phyloP scores from a whole-genome alignment of 2,329 filamentous ascomycete genomes.

The Pyrenophora seminiperda region DNA sequence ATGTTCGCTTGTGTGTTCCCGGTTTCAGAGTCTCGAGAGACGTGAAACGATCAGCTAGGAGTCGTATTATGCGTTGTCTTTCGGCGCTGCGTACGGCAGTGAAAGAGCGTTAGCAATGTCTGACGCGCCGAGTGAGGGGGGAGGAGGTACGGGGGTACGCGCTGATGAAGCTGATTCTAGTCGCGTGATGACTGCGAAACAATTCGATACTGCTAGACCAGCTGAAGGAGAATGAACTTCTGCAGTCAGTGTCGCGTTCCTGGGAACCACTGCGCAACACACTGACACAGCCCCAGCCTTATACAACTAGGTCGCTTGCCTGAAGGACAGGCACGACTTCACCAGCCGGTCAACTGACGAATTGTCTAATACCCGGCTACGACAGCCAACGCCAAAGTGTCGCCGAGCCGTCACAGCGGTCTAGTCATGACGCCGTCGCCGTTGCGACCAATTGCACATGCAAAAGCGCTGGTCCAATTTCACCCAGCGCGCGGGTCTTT shows the following conservation, averaged over 20 bases:
- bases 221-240: conserved; percentile 14
- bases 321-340: conserved; percentile 5
- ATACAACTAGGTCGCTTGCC: conserved; percentile 11
- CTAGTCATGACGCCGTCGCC: conserved; percentile 9
- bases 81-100: conserved; percentile 5
- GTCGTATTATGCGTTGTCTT: conserved; percentile 20
- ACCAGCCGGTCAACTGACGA: conserved; percentile 9
- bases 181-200: conserved; percentile 4
- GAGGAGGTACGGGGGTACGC: conserved; percentile 1
- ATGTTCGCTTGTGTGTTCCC: conserved; percentile 20
- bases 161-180: conserved; percentile 4
- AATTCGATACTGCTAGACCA: conserved; percentile 3
- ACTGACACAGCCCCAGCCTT: conserved; percentile 20
- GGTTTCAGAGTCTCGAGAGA: conserved; percentile 27
- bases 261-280: conserved; percentile 7
- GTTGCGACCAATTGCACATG: conserved; percentile 9
- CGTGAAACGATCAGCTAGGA: conserved; percentile 26
- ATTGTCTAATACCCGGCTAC: conserved; percentile 10
- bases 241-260: conserved; percentile 1
- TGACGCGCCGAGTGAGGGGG: conserved; percentile 1
- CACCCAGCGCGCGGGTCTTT: conserved; percentile 3
- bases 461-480: conserved; percentile 7
- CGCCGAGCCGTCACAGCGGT: conserved; percentile 21
- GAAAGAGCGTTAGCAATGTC: neutral
- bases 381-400: conserved; percentile 8